Evolutionary conservation across 139 green algal species (phyloP).

Genomic region (Yamagishiella unicocca): DNA sequence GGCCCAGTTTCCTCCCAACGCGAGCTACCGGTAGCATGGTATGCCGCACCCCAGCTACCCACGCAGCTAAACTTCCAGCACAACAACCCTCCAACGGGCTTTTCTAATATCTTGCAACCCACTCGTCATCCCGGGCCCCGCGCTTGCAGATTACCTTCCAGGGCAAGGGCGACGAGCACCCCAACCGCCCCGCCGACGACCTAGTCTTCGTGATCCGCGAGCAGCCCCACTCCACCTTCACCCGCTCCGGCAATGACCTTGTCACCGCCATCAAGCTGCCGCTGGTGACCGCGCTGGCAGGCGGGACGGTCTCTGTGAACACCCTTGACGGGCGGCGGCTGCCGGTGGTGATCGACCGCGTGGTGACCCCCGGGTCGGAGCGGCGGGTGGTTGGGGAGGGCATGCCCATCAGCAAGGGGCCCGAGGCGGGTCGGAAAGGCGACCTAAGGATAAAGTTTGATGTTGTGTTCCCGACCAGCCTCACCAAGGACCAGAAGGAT

Average conservation of each 20-base stretch:
- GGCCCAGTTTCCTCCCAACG: not conserved
- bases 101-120: too few species aligned
- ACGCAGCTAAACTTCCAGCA: too few species aligned
- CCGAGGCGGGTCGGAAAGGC: conserved; percentile 33
- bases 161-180: conserved; percentile 65
- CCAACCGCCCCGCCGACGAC: conserved; percentile 60
- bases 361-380: conserved; percentile 37
- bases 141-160: conserved; percentile 46
- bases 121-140: not conserved
- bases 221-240: conserved; percentile 59
- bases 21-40: too few species aligned
- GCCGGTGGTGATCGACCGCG: not conserved
- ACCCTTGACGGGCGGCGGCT: conserved; percentile 52
- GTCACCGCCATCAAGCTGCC: not conserved
- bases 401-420: conserved; percentile 59
- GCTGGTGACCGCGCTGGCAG: conserved; percentile 53
- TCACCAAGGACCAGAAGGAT: conserved; percentile 50
- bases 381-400: conserved; percentile 36
- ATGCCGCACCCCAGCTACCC: too few species aligned
- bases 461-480: conserved; percentile 44
- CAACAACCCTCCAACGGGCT: too few species aligned
- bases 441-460: conserved; percentile 55
- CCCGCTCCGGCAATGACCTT: conserved; percentile 21
- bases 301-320: conserved; percentile 36
- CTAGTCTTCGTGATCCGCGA: conserved; percentile 63